Evolutionary conservation across 305 asterid species (phyloP), one percentile per base, ranked within the genome.

Genomic region (Salvia sclarea): DNA sequence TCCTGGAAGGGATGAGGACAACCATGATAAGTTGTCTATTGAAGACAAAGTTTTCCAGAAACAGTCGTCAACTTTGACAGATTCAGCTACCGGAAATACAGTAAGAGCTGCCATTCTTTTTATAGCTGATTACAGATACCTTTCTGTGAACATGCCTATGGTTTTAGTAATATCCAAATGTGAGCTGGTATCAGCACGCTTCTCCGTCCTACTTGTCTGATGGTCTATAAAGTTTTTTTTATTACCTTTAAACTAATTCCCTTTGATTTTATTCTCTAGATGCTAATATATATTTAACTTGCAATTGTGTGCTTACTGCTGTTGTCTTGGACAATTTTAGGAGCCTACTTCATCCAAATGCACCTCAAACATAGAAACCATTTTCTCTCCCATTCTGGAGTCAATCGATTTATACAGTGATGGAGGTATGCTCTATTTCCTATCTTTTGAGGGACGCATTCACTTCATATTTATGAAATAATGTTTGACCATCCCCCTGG

Each of bases 331-430:
- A 67, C 44, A 47, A 13, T 64, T 61, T 80, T 72, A 92, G 98
- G 97, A 83, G 64, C 80, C 83, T 70, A 58, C 80, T 41, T 33
- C 79, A 69, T 76, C 84, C 63, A 70, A 82, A 44, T 83, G 88
- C 81, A n/a, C 88, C 16, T 74, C 95, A 76, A 83, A 87, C 80
- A 61, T 78, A 17, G 93, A 83, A 66, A 84, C 95, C 17, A 88
- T 90, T 66, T 92, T 92, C 76, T 92, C 97, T 25, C 93, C 96
- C 18, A 83, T 84, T 72, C 73, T 85, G 76, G 95, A 90, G 71
- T 86, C 95, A 8, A 79, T 81, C 37, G 87, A 81, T 67, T 64
- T 71, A 63, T 78, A 64, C 75, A 60, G 59, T 60, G 73, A 71
- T 71, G 88, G 79, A 83, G 98, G 98, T 90, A 75, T 53, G 76